Percentiles rank a stretch among this genome's conserved stretches.
Conservation (phyloP, 148 eudicot species). For the Fallopia convolvulus region DNA sequence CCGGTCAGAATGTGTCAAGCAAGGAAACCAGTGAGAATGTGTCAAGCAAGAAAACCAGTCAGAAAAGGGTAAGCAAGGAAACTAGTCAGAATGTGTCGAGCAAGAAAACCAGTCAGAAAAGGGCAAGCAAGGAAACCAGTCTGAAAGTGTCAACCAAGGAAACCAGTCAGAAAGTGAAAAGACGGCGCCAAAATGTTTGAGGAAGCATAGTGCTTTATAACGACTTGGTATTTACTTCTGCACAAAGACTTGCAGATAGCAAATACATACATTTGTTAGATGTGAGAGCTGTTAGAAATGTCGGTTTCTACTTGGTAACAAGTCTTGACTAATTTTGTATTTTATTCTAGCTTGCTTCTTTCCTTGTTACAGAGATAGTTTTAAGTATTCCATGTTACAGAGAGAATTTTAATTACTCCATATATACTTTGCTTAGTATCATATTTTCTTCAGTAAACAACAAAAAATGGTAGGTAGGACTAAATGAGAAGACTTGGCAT, state of each 20-base stretch:
- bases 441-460: no score
- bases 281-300: not conserved
- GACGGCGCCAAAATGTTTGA: constrained; percentile 2
- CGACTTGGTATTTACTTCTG: not conserved
- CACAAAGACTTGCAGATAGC: not conserved
- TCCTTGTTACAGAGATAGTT: no score
- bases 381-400: no score
- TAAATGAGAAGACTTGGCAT: no score
- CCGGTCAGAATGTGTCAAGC: not conserved
- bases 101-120: not conserved
- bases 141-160: not conserved
- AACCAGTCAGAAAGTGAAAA: not conserved
- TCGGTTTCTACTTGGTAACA: not conserved
- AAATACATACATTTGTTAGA: not conserved
- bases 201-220: not conserved
- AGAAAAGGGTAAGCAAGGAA: not conserved
- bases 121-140: no score
- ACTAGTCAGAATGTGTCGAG: not conserved
- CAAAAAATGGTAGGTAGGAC: no score
- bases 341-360: not conserved
- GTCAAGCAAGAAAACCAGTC: not conserved
- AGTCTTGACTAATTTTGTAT: not conserved
- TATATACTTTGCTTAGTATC: no score
- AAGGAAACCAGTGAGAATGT: not conserved
- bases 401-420: no score